Evolutionary conservation across 139 green algal species (phyloP).

Genomic region (Eudorina sp.): DNA sequence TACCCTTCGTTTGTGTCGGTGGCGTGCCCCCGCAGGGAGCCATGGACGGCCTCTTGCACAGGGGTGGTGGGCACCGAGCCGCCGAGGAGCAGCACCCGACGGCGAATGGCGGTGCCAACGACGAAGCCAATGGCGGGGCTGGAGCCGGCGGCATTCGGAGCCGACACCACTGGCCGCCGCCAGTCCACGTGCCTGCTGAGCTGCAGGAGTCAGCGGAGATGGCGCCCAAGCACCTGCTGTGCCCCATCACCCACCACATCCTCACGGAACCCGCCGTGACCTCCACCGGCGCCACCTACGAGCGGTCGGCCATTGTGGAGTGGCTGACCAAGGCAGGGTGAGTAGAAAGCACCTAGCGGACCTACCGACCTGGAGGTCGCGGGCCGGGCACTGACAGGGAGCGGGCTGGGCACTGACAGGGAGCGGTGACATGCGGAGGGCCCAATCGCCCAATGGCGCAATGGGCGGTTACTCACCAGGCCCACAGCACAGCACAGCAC

Average conservation of each 20-base stretch:
- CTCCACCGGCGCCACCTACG: slow-evolving; percentile 53
- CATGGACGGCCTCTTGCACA: not conserved
- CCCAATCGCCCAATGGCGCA: no score
- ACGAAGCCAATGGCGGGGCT: no score
- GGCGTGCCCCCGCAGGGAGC: no score
- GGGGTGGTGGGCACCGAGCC: not conserved
- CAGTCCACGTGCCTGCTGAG: slow-evolving; percentile 36
- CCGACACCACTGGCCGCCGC: slow-evolving; percentile 60
- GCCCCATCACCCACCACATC: slow-evolving; percentile 60
- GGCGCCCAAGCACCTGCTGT: slow-evolving; percentile 46
- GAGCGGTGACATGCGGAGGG: no score
- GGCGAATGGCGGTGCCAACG: not conserved
- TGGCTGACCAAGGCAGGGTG: slow-evolving; percentile 50
- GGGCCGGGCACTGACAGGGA: no score
- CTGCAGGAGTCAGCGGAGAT: slow-evolving; percentile 45
- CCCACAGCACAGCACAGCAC: no score
- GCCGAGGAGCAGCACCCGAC: not conserved
- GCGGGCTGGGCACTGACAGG: no score
- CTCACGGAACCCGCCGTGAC: slow-evolving; percentile 56
- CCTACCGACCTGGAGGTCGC: no score
- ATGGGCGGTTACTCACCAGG: no score
- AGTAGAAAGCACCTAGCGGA: no score
- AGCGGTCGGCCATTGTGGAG: slow-evolving; percentile 51
- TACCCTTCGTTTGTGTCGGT: no score
- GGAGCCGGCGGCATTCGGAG: not conserved